These are phyloP conservation scores for Aspergillus eucalypticola DNA, from an alignment of 2,329 filamentous ascomycete species.

Conservation along the genomic window DNA sequence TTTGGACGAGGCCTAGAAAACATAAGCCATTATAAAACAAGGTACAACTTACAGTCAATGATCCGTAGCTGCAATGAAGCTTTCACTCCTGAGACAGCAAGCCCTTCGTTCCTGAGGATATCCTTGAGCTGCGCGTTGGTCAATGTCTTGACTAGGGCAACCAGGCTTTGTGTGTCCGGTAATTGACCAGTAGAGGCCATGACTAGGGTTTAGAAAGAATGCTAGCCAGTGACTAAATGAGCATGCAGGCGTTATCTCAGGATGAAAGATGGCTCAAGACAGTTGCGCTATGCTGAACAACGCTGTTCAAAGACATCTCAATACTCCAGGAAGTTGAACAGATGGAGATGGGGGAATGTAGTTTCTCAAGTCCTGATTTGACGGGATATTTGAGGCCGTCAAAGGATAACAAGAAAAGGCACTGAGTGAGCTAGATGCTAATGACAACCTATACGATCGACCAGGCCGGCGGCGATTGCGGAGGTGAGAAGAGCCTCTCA, in stretches of 20 bases:
- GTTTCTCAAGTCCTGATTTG: not conserved
- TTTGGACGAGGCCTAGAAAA: not conserved
- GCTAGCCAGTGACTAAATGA: slow-evolving; percentile 5
- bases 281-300: slow-evolving; percentile 20
- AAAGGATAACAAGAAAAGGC: not conserved
- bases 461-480: slow-evolving; percentile 14
- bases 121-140: slow-evolving; percentile 69
- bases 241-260: slow-evolving; percentile 16
- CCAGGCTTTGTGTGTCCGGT: slow-evolving; percentile 44
- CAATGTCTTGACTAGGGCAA: slow-evolving; percentile 54
- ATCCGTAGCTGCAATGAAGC: slow-evolving; percentile 77
- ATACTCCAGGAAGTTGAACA: slow-evolving; percentile 4
- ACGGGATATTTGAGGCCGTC: too few relatives aligned
- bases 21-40: not conserved
- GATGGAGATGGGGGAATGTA: not conserved
- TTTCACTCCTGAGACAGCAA: slow-evolving; percentile 83
- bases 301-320: slow-evolving; percentile 35
- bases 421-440: not conserved
- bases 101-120: slow-evolving; percentile 72
- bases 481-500: slow-evolving; percentile 24
- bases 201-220: slow-evolving; percentile 10
- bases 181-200: slow-evolving; percentile 43
- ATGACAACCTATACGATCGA: not conserved
- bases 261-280: slow-evolving; percentile 26
- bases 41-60: slow-evolving; percentile 65